Percentiles rank a stretch among this genome's conserved stretches.
These are phyloP conservation scores for Handroanthus guayacan DNA, from an alignment of 257 asterid genomes.

Conservation along the genomic window DNA sequence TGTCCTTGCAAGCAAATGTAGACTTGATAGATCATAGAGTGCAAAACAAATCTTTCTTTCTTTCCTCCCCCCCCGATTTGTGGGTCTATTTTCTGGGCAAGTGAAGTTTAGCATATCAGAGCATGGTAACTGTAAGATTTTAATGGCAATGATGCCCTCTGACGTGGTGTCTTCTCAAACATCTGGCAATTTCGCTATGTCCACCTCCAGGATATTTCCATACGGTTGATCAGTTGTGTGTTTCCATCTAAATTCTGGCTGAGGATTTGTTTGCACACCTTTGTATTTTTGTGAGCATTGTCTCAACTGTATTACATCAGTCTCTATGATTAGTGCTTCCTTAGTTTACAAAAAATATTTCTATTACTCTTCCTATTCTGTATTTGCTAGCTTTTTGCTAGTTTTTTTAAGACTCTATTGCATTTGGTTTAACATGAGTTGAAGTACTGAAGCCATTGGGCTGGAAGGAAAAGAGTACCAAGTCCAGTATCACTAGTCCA, in stretches of 20 bases:
- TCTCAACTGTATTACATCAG: background rate
- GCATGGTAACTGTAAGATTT: background rate
- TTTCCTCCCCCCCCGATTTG: background rate
- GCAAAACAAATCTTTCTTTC: background rate
- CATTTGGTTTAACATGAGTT: slow-evolving; percentile 13
- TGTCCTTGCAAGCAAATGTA: slow-evolving; percentile 1
- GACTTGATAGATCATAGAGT: background rate
- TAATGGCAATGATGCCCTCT: too few relatives aligned
- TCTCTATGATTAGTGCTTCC: background rate
- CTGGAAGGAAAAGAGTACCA: background rate
- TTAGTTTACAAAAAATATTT: slow-evolving; percentile 1
- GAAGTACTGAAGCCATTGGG: background rate
- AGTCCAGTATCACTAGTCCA: too few relatives aligned
- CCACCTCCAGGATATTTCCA: background rate
- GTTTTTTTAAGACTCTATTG: slow-evolving; percentile 1
- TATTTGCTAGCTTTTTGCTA: background rate
- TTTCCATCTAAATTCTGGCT: slow-evolving; percentile 2
- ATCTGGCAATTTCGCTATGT: too few relatives aligned
- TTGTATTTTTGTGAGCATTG: background rate
- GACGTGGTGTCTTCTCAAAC: too few relatives aligned
- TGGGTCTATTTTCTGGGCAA: background rate
- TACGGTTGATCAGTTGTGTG: background rate
- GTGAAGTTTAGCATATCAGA: background rate
- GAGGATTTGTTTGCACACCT: background rate
- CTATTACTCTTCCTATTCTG: background rate